Evolutionary conservation across 1,284 basidiomycete species (phyloP), one percentile per base, ranked within the genome.

Genomic region (Apiotrichum gamsii): DNA sequence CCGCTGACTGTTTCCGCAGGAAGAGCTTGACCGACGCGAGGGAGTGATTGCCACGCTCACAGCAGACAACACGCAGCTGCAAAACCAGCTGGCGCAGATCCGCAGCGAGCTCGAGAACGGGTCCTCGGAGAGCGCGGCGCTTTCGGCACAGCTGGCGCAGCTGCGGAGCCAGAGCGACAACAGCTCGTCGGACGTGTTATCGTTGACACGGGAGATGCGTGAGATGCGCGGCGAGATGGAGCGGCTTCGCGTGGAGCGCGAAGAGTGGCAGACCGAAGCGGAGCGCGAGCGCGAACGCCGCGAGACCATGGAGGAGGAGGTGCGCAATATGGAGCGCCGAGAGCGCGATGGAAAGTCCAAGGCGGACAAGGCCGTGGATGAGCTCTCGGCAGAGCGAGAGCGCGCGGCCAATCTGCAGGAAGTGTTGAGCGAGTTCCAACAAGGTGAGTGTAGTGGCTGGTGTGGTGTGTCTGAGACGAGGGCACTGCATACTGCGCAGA

Each of bases 361-460:
- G 24, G 70, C 79, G 52, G 78, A 80, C 45, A 72, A 75, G 49
- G 77, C 82, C 3, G 68, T 70, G n/a, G 73, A 70, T 0, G 80
- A 83, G 44, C 72, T 86, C 23, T 80, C 82, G 45, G 71, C 74
- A 14, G 91, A 96, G 63, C 78, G 76, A 48, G 83, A 87, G 72
- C 86, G 84, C 58, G 81, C 84, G 2, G 74, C 73, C 3, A 95
- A 97, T 68, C 72, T 99, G 47, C 89, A 96, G 69, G 84, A 86
- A 8, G 93, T 98, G 2, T 74, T 99, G 52, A 84, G 89, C 65
- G 95, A 98, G 70, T 96, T 98, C 70, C 90, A 97, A 74, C 76
- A 82, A 50, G 83, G 90, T 93, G 61, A 58, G 83, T 67, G 3
- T 11, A 2, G 13, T 4, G 14, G 10, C 15, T 16, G 3, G 30